A percentile compares a stretch with the other conserved stretches of the same genome.
These are phyloP conservation scores for Furcasterigmium furcatum DNA, from an alignment of 2,329 filamentous ascomycete genomes.

Conservation along the genomic window DNA sequence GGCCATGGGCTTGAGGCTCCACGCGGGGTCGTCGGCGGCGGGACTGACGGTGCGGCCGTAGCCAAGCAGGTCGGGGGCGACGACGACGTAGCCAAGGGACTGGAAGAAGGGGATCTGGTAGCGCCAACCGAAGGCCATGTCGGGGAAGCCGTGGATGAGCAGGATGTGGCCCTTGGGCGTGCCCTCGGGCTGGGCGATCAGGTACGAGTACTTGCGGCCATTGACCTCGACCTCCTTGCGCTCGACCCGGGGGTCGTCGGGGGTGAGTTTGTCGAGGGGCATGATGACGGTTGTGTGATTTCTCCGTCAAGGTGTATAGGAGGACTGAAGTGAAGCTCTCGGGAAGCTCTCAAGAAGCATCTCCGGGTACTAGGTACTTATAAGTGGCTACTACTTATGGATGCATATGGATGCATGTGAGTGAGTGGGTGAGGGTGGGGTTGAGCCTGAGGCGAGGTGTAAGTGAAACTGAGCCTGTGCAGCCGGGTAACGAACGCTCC, in stretches of 20 bases:
- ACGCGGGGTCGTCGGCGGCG: conserved; percentile 54
- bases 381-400: too few relatives aligned
- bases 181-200: conserved; percentile 47
- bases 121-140: conserved; percentile 82
- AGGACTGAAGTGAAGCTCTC: too few relatives aligned
- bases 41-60: conserved; percentile 77
- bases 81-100: conserved; percentile 70
- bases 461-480: too few relatives aligned
- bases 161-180: conserved; percentile 46
- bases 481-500: too few relatives aligned
- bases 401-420: too few relatives aligned
- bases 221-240: conserved; percentile 62
- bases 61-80: conserved; percentile 83
- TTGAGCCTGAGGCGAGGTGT: too few relatives aligned
- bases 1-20: conserved; percentile 64
- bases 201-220: conserved; percentile 68
- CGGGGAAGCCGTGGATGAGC: conserved; percentile 73
- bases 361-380: too few relatives aligned
- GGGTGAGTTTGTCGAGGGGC: conserved; percentile 15
- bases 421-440: too few relatives aligned
- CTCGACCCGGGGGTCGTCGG: conserved; percentile 63
- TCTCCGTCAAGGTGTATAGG: too few relatives aligned
- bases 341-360: too few relatives aligned
- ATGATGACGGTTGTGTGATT: not conserved
- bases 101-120: conserved; percentile 79